Evolutionary conservation across 192 early-diverging fungal genomes (phyloP).

Genomic region (Entomortierella beljakovae): DNA sequence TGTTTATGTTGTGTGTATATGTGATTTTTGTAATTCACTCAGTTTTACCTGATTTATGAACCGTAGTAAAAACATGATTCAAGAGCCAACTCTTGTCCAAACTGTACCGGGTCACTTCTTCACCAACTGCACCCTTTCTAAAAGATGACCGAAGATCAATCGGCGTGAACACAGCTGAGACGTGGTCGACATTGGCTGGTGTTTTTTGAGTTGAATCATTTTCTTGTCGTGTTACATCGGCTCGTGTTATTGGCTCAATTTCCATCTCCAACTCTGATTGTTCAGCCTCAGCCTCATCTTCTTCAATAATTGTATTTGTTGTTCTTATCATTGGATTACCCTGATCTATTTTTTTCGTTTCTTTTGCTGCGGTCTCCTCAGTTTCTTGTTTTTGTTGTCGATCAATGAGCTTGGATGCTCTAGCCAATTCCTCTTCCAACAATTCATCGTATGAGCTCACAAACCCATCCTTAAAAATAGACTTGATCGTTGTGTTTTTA

Average conservation of each 20-base stretch:
- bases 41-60: slow-evolving; percentile 64
- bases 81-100: slow-evolving; percentile 93
- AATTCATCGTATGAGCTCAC: slow-evolving; percentile 62
- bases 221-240: background rate
- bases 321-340: slow-evolving; percentile 1
- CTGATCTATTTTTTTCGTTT: slow-evolving; percentile 19
- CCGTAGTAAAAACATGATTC: slow-evolving; percentile 57
- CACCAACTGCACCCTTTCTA: slow-evolving; percentile 72
- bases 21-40: no score
- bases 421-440: slow-evolving; percentile 51
- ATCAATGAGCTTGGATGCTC: slow-evolving; percentile 66
- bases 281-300: slow-evolving; percentile 25
- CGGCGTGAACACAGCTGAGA: slow-evolving; percentile 67
- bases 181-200: slow-evolving; percentile 11
- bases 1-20: no score
- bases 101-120: slow-evolving; percentile 81
- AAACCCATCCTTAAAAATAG: slow-evolving; percentile 32
- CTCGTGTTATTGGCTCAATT: background rate
- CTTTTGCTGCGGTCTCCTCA: slow-evolving; percentile 50
- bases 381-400: slow-evolving; percentile 66
- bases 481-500: slow-evolving; percentile 33
- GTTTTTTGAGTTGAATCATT: background rate
- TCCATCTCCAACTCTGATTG: slow-evolving; percentile 18
- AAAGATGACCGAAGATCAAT: slow-evolving; percentile 89
- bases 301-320: slow-evolving; percentile 28